These are phyloP conservation scores for Termitomyces sp. DNA, from an alignment of 768 basidiomycete genomes.

Conservation along the genomic window DNA sequence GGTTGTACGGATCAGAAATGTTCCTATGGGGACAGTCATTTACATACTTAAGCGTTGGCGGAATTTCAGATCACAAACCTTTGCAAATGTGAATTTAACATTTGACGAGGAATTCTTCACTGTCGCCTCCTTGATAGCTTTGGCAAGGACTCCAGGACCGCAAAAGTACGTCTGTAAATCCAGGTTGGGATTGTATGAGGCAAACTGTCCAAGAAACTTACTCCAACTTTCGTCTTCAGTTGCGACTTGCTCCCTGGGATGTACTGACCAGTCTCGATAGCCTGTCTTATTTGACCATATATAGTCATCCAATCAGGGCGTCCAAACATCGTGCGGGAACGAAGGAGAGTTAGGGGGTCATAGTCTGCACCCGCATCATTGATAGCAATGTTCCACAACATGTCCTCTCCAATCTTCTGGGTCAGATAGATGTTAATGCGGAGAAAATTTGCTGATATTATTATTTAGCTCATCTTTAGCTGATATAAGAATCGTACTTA, in stretches of 20 bases:
- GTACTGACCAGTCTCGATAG: constrained; percentile 80
- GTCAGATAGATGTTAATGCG: constrained; percentile 90
- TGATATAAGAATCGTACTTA: constrained; percentile 32
- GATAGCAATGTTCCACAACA: constrained; percentile 89
- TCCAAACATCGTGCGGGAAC: constrained; percentile 86
- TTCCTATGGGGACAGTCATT: constrained; percentile 15
- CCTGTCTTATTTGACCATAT: constrained; percentile 66
- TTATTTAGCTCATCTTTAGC: constrained; percentile 7
- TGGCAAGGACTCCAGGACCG: constrained; percentile 72
- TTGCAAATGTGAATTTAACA: constrained; percentile 77
- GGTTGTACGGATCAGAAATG: constrained; percentile 15
- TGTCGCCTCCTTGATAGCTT: constrained; percentile 70
- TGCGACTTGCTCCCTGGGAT: constrained; percentile 74
- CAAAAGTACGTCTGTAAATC: constrained; percentile 77
- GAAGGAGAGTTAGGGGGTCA: constrained; percentile 85
- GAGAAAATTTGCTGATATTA: constrained; percentile 72
- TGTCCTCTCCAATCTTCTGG: constrained; percentile 78
- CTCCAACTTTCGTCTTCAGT: constrained; percentile 78
- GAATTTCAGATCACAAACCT: constrained; percentile 33
- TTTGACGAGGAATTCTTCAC: constrained; percentile 43
- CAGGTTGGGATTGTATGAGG: constrained; percentile 5
- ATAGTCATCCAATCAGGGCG: constrained; percentile 87
- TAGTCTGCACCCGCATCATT: constrained; percentile 83
- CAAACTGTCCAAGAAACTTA: constrained; percentile 30
- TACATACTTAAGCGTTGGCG: no score